A percentile compares a stretch with the other conserved stretches of the same genome.
Evolutionary conservation across 1,284 basidiomycete genomes (phyloP).

Genomic region (Singerocomus inundabilis): DNA sequence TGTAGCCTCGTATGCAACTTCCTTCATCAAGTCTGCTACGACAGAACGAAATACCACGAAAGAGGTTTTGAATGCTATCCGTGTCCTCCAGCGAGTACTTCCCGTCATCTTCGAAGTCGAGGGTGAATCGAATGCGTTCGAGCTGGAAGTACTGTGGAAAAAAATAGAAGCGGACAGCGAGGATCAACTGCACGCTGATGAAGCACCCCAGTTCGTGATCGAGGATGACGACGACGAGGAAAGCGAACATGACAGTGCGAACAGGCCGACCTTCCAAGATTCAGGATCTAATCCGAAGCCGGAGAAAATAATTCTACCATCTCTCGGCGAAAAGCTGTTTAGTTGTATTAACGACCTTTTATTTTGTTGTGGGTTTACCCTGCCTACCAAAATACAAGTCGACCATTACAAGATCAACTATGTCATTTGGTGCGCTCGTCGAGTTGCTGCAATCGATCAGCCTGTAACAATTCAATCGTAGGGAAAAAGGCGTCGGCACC

Average conservation of each 20-base stretch:
- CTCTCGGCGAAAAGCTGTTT: constrained; percentile 77
- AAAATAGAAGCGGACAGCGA: constrained; percentile 48
- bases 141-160: constrained; percentile 74
- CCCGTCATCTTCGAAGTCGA: constrained; percentile 86
- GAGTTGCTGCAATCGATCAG: constrained; percentile 3
- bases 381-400: constrained; percentile 74
- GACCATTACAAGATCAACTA: constrained; percentile 87
- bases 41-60: constrained; percentile 69
- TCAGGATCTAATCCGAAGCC: constrained; percentile 30
- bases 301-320: constrained; percentile 59
- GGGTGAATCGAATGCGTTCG: constrained; percentile 66
- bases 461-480: constrained; percentile 35
- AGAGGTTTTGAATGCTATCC: constrained; percentile 84
- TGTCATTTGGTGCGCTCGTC: constrained; percentile 66
- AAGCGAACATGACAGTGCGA: constrained; percentile 28
- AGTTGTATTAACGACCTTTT: constrained; percentile 78
- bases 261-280: constrained; percentile 12
- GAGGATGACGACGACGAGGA: constrained; percentile 70
- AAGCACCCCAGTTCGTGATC: constrained; percentile 72
- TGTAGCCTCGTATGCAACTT: constrained; percentile 65
- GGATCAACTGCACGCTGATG: constrained; percentile 26
- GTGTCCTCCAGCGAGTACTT: constrained; percentile 83
- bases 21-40: constrained; percentile 58
- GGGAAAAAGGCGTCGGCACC: constrained; percentile 89
- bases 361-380: constrained; percentile 89